Conservation (phyloP, 352 stramenopile species). For the Globisporangium cystogenes region DNA sequence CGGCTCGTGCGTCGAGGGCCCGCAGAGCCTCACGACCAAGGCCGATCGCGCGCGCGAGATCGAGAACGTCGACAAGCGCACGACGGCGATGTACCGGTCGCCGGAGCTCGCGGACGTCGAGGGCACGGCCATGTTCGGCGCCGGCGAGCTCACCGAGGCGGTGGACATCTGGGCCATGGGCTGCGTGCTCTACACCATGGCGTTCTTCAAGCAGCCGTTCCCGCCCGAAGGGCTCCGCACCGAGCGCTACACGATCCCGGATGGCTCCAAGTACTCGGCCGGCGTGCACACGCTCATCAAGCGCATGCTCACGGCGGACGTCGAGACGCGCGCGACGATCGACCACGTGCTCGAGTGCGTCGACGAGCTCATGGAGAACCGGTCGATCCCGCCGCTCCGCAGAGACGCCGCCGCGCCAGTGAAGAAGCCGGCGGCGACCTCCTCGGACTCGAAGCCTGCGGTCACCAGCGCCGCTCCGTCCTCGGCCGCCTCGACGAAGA, state of each 20-base stretch:
- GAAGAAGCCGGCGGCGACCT: background rate
- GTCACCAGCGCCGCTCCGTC: background rate
- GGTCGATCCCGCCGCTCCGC: slow-evolving; percentile 31
- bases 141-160: slow-evolving; percentile 87
- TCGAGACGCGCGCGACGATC: slow-evolving; percentile 88
- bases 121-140: slow-evolving; percentile 89
- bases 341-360: slow-evolving; percentile 91
- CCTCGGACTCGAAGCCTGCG: background rate
- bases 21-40: slow-evolving; percentile 75
- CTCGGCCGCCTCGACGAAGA: slow-evolving; percentile 13
- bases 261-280: slow-evolving; percentile 86
- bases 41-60: slow-evolving; percentile 83
- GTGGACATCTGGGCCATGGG: slow-evolving; percentile 95
- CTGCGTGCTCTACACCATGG: slow-evolving; percentile 95
- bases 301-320: slow-evolving; percentile 89
- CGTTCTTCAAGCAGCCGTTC: slow-evolving; percentile 96
- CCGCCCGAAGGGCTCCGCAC: slow-evolving; percentile 93
- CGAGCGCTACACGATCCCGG: slow-evolving; percentile 91
- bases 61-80: slow-evolving; percentile 95
- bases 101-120: slow-evolving; percentile 96
- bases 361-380: slow-evolving; percentile 45
- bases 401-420: slow-evolving; percentile 5
- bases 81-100: slow-evolving; percentile 96
- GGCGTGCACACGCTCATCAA: slow-evolving; percentile 87
- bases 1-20: slow-evolving; percentile 86